phyloP scores from a whole-genome alignment of 139 green algal genomes.

The Coelastrella sp. region DNA sequence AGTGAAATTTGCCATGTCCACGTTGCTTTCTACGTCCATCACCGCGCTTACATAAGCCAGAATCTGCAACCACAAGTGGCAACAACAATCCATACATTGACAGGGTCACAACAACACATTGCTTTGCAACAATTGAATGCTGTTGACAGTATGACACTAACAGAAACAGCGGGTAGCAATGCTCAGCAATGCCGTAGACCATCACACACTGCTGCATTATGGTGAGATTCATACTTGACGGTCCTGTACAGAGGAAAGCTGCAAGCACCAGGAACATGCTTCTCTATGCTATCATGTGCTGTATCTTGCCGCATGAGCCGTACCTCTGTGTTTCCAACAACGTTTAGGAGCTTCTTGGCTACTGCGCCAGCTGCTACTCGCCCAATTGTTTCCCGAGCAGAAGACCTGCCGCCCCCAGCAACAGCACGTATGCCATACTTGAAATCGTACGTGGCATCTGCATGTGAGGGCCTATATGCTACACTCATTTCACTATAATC shows the following conservation, averaged over 20 bases:
- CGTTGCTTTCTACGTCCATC: conserved; percentile 77
- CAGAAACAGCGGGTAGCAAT: too few species aligned
- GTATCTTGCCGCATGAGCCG: background rate
- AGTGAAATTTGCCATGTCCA: conserved; percentile 84
- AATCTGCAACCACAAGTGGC: conserved; percentile 73
- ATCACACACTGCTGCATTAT: too few species aligned
- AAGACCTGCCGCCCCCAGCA: conserved; percentile 95
- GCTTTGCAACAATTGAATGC: too few species aligned
- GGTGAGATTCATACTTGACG: too few species aligned
- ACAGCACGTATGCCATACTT: conserved; percentile 99
- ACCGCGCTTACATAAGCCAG: conserved; percentile 94
- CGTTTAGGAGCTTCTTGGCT: conserved; percentile 96
- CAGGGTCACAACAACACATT: background rate
- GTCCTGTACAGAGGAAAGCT: too few species aligned
- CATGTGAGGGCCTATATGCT: conserved; percentile 94
- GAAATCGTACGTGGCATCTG: conserved; percentile 99
- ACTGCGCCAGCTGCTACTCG: conserved; percentile 96
- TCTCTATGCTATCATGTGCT: too few species aligned
- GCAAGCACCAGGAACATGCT: too few species aligned
- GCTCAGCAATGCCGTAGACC: too few species aligned
- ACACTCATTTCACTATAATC: conserved; percentile 93
- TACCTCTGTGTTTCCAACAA: conserved; percentile 82
- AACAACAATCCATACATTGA: too few species aligned
- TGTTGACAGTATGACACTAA: too few species aligned
- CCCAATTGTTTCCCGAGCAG: conserved; percentile 97